Base-by-base conservation (phyloP, 768 basidiomycete species). In the Termitomyces heimii region DNA sequence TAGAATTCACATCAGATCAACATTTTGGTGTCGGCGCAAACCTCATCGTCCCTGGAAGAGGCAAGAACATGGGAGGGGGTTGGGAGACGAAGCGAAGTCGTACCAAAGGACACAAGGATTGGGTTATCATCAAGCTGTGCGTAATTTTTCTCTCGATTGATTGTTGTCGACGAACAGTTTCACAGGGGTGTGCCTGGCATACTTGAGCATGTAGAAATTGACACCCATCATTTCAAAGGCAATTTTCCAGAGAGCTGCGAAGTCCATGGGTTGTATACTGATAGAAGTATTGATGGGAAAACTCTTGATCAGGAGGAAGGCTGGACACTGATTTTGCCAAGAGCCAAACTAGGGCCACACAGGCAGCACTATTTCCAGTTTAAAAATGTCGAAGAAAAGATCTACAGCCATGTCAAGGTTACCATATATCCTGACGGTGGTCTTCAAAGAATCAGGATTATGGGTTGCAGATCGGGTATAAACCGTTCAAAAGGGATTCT, bases 11-110 rank as follows among this genome's bases (percentile, higher is more conserved):
- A 22, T 96, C 93, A 43, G 93, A 99, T 72, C 94, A 98, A 67
- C 96, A 99, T 73, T 99, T 91, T 64, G 95, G 94, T 22, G 82
- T 89, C 10, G 96, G 94, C 4, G 82, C 86, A 4, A 98, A 99
- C 70, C 74, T 99, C 59, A 84, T 98, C 47, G 76, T 97, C 39
- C 95, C 96, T 1, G 96, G 96, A 29, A 74, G 95, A 70, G 96
- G 92, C 28, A 86, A 85, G 67, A 88, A 96, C 65, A 99, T 99
- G 94, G 86, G 94, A 5, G 95, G 97, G 67, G 97, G 97, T 4
- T 99, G 97, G 97, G 97, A 99, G 73, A 98, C 96, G 3, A 93
- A 89, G 68, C 80, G 97, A 59, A 95, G 89, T 65, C 79, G 92
- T 53, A 77, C 74, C 43, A 80, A 80, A 54, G 92, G 81, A 39